Conservation (phyloP, 129 eudicot species). For the Flaveria bidentis region DNA sequence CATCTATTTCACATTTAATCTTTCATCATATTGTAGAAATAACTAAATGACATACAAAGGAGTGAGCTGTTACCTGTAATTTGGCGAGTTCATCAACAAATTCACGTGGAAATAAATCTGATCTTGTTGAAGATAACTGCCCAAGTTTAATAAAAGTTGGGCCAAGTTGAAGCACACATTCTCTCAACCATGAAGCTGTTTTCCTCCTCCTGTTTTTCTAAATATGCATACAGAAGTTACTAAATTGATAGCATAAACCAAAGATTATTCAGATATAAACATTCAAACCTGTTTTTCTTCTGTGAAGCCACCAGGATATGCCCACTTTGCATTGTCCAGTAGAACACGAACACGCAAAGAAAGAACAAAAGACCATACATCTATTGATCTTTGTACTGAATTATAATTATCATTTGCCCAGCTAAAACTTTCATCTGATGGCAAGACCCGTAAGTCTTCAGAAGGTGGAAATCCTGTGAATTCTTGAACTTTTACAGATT, state of each 20-base stretch:
- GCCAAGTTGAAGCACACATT: slow-evolving; percentile 86
- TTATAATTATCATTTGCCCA: slow-evolving; percentile 94
- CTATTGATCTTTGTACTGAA: slow-evolving; percentile 76
- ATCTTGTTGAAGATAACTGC: slow-evolving; percentile 87
- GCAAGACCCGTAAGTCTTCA: slow-evolving; percentile 68
- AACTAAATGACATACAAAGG: slow-evolving; percentile 9
- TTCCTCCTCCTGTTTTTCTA: slow-evolving; percentile 69
- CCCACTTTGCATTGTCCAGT: slow-evolving; percentile 88
- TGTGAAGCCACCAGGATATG: slow-evolving; percentile 79
- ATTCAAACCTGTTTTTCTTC: slow-evolving; percentile 82
- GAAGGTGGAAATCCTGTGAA: slow-evolving; percentile 56
- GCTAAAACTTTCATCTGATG: slow-evolving; percentile 84
- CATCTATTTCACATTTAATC: neutral
- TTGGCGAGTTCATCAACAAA: slow-evolving; percentile 96
- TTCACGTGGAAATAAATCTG: slow-evolving; percentile 94
- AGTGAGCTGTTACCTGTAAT: slow-evolving; percentile 67
- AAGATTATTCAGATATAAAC: neutral
- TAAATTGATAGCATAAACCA: slow-evolving; percentile 13
- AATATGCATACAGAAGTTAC: slow-evolving; percentile 17
- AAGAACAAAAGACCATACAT: slow-evolving; percentile 90
- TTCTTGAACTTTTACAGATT: slow-evolving; percentile 35
- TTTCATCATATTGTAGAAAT: slow-evolving; percentile 15
- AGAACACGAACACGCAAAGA: slow-evolving; percentile 90
- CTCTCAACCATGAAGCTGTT: slow-evolving; percentile 93
- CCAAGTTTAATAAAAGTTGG: slow-evolving; percentile 95